These are phyloP conservation scores for Oryza meridionalis DNA, from an alignment of 176 grass and related monocot genomes.

Conservation along the genomic window DNA sequence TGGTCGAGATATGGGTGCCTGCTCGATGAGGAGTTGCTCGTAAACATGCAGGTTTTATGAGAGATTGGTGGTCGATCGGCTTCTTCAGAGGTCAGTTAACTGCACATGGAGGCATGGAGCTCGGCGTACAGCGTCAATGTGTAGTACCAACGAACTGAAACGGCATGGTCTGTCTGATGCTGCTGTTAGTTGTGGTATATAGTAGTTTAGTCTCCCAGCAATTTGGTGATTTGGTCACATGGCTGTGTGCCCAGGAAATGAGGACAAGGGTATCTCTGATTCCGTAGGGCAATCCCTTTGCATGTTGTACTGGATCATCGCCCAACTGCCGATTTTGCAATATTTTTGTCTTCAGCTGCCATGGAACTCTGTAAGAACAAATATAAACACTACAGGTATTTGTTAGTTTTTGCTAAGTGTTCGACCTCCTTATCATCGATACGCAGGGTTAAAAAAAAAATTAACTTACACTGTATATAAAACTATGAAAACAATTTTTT, in stretches of 20 bases:
- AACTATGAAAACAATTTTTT: too few species aligned
- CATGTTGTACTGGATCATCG: background rate
- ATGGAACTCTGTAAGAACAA: too few species aligned
- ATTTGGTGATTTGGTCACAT: background rate
- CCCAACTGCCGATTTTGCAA: too few species aligned
- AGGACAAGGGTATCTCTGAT: background rate
- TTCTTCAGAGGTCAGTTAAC: background rate
- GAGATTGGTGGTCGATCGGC: background rate
- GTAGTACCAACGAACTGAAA: background rate
- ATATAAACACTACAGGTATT: too few species aligned
- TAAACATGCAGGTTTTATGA: too few species aligned
- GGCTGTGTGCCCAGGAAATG: background rate
- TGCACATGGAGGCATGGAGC: background rate
- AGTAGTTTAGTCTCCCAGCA: background rate
- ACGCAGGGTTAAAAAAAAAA: too few species aligned
- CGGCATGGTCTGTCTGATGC: background rate
- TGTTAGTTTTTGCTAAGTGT: too few species aligned
- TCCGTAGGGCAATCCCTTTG: background rate
- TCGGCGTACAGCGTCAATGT: background rate
- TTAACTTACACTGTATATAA: too few species aligned
- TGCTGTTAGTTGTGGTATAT: background rate
- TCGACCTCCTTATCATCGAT: too few species aligned
- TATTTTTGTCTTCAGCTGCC: too few species aligned
- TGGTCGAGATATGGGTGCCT: background rate
- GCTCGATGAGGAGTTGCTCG: background rate